Evolutionary conservation across 139 green algal species (phyloP).

Genomic region (Coelastrella sp.): DNA sequence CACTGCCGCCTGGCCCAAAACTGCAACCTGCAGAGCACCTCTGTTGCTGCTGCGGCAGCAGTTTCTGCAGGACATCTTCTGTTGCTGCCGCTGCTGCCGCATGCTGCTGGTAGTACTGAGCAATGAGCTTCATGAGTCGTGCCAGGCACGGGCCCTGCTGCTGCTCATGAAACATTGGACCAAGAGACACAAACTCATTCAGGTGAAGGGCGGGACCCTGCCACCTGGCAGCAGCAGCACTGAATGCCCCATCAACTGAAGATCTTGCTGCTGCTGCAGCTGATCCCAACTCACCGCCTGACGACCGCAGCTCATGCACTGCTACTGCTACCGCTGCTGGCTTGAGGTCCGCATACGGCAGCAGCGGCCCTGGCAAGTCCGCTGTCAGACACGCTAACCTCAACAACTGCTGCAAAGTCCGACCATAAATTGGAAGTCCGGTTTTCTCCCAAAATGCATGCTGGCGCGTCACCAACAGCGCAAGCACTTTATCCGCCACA

Average conservation of each 20-base stretch:
- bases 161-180: constrained; percentile 24
- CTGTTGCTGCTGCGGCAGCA: constrained; percentile 1
- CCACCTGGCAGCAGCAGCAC: constrained; percentile 4
- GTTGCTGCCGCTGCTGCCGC: background rate
- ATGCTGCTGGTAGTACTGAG: background rate
- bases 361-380: background rate
- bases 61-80: background rate
- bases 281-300: background rate
- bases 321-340: background rate
- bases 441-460: background rate
- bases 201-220: background rate
- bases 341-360: background rate
- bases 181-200: background rate
- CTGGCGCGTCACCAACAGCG: background rate
- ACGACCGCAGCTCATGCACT: background rate
- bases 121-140: background rate
- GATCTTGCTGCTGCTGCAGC: background rate
- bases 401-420: background rate
- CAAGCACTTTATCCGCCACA: background rate
- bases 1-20: background rate
- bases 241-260: background rate
- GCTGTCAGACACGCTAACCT: background rate
- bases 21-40: no score
- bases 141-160: constrained; percentile 13
- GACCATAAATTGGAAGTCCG: background rate